Base-by-base conservation (phyloP, 73 alveolate species). In the Symbiodinium natans region DNA sequence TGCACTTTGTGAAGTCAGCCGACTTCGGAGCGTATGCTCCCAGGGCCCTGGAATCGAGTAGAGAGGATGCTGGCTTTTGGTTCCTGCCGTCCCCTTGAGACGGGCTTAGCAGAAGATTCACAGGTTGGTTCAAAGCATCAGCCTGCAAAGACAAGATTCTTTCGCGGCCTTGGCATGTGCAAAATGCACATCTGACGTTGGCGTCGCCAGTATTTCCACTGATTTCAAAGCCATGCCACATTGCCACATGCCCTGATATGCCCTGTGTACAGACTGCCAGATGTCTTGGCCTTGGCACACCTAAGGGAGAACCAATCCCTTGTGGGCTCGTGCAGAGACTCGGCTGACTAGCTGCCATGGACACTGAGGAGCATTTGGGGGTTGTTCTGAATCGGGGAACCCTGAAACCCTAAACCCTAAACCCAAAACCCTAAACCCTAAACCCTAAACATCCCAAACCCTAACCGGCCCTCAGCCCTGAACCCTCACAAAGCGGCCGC, bases 1-100 rank as follows among this genome's bases (percentile, higher is more conserved):
- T 87, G 85, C 94, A 46, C n/a, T 87, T 87, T 40, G 94, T 87
- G 94, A 82, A 54, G 68, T 21, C 94, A 33, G 94, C 39, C 46
- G 31, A 63, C 23, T 85, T 38, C 31, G 9, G 19, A 27, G 31
- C 36, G 83, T 52, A 77, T 41, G 93, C 56, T 29, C 93, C 52
- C 80, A 48, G 46, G 17, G 36, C 34, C 46, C 40, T 23, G 3
- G 27, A 52, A 56, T 54, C 83, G 94, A 77, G 68, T 59, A 63
- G 83, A 54, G 25, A 54, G 77, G 68, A 52, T 10, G 21, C 68
- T 27, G 68, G 68, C 17, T 52, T 52, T 34, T 23, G 36, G 82
- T 31, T 6, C 1, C 9, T 74, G 46, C 41, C 41, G 29, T 13
- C 39, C 21, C 39, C 68, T 21, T 36, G 36, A n/a, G 39, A 29